Evolutionary conservation across 306 rosid genomes (phyloP).

Genomic region (Vigna unguiculata): DNA sequence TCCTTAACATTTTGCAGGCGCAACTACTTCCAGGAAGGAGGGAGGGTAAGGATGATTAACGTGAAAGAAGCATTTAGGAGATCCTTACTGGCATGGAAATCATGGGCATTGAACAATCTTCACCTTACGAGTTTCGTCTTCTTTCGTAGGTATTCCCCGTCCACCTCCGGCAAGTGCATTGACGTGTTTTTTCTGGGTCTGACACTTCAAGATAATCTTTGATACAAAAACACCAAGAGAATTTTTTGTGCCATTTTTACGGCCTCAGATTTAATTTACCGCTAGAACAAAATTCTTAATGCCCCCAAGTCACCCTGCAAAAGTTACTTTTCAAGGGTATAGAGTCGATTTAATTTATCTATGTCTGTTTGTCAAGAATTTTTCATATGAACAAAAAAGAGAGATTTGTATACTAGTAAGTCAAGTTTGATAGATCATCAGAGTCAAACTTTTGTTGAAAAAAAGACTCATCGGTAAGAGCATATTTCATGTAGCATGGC

Average conservation of each 20-base stretch:
- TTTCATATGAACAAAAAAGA: background rate
- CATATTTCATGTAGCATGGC: background rate
- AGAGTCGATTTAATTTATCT: too few relatives aligned
- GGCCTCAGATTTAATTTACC: too few relatives aligned
- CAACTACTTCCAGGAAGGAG: constrained; percentile 74
- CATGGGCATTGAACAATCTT: constrained; percentile 65
- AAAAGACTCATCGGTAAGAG: background rate
- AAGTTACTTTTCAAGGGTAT: background rate
- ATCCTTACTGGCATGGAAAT: constrained; percentile 79
- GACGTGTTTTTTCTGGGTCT: background rate
- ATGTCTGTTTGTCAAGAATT: background rate
- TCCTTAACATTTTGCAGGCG: constrained; percentile 59
- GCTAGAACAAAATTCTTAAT: too few relatives aligned
- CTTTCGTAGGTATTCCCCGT: constrained; percentile 82
- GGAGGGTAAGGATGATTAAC: constrained; percentile 65
- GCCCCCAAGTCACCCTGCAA: background rate
- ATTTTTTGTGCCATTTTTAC: too few relatives aligned
- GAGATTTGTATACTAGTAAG: background rate
- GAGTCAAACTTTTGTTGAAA: background rate
- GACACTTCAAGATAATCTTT: background rate
- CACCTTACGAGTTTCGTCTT: constrained; percentile 64
- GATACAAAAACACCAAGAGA: too few relatives aligned
- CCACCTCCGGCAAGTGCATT: constrained; percentile 75
- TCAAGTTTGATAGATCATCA: background rate
- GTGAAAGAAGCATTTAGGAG: constrained; percentile 74